A percentile compares a stretch with the other conserved stretches of the same genome.
These are phyloP conservation scores for Aspergillus bridgeri DNA, from an alignment of 495 filamentous ascomycete genomes.

Conservation along the genomic window DNA sequence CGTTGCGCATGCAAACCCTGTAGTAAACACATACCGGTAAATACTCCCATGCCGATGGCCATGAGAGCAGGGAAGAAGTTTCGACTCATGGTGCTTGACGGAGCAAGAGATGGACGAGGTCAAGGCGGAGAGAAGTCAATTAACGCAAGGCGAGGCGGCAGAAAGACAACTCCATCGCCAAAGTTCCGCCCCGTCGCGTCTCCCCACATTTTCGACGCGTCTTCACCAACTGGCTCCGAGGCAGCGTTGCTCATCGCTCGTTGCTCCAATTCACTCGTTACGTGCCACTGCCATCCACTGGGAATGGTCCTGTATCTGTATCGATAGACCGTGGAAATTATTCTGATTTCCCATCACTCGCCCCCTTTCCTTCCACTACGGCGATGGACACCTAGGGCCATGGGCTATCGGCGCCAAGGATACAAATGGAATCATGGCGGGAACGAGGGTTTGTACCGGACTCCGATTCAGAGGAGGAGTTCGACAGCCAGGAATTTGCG, in stretches of 20 bases:
- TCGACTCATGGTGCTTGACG: slow-evolving; percentile 44
- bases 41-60: slow-evolving; percentile 41
- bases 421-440: slow-evolving; percentile 61
- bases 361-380: not conserved
- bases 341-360: not conserved
- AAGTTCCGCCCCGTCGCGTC: slow-evolving; percentile 28
- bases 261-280: not conserved
- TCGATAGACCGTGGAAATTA: not conserved
- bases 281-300: not conserved
- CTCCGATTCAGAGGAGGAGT: slow-evolving; percentile 58
- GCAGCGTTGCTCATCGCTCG: not conserved
- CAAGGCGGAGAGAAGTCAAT: no score
- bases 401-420: slow-evolving; percentile 37
- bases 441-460: slow-evolving; percentile 60
- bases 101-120: no score
- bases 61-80: slow-evolving; percentile 37
- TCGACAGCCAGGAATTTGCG: slow-evolving; percentile 33
- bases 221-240: slow-evolving; percentile 6
- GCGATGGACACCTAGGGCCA: slow-evolving; percentile 37
- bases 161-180: slow-evolving; percentile 15
- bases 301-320: not conserved
- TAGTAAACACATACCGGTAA: slow-evolving; percentile 26
- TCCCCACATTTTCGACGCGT: slow-evolving; percentile 40
- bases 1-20: no score
- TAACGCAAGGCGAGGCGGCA: not conserved